Evolutionary conservation across 2,329 filamentous ascomycete species (phyloP), one percentile per base, ranked within the genome.

Genomic region (Dactylellina parvicollis): DNA sequence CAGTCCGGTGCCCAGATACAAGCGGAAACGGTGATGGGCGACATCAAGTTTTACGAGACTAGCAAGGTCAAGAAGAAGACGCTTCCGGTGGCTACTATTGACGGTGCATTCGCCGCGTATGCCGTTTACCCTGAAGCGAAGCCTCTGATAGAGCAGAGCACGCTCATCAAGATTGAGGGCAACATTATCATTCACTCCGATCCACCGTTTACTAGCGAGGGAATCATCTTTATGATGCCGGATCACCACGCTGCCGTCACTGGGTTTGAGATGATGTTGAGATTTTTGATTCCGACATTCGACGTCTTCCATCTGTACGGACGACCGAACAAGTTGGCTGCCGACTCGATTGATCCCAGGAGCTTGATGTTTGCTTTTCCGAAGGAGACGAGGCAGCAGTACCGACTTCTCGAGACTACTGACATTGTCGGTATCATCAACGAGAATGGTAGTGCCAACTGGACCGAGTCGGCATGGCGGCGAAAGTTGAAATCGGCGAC

Each of bases 281-380:
- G 92, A 47, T 97, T 91, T 82, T 84, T 99, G 10, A 96, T 99
- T 80, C 95, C 95, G 0, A 91, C 92, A 0, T 99, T 92, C 84
- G 95, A 99, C 80, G 92, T 92, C 0, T 99, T 97, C 80, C 88
- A 86, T 38, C 84, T 99, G 0, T 99, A 99, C 78, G 95, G 95
- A 26, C 90, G 95, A 20, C 95, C 95, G 0, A 90, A 87, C 26
- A 89, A 92, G 74, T 84, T 99, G 46, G 89, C 96, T 32, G 92
- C 95, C 1, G 96, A 96, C 79, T 89, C 91, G 0, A 86, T 93
- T 46, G 93, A 98, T 80, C 85, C 91, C 2, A 88, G 92, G 47
- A 96, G 95, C 65, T 85, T 99, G 76, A 99, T 99, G 95, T 99
- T 98, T 80, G 95, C 93, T 4, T 96, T 99, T 89, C 94, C 95